These are phyloP conservation scores for Fusarium pilosicola DNA, from an alignment of 2,329 filamentous ascomycete species.

Conservation along the genomic window DNA sequence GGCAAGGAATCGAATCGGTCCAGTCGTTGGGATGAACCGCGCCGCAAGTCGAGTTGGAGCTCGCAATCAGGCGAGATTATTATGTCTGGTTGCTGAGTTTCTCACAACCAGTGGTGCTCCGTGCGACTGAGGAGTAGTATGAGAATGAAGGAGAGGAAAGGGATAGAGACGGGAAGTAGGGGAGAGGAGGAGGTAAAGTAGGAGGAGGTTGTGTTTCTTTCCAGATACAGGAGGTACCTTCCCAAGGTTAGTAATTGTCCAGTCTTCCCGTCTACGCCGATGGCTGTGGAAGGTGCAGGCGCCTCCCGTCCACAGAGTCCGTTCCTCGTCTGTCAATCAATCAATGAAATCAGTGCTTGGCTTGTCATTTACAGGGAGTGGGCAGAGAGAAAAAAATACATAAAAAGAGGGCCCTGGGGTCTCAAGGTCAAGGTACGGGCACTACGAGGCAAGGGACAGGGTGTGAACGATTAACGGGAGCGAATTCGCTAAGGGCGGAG, in stretches of 20 bases:
- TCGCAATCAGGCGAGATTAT: conserved; percentile 14
- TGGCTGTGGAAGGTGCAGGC: conserved; percentile 8
- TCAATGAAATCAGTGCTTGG: conserved; percentile 6
- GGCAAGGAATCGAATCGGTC: conserved; percentile 1
- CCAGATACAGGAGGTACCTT: conserved; percentile 15
- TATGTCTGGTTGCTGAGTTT: conserved; percentile 10
- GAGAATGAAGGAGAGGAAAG: neutral
- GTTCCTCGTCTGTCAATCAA: neutral
- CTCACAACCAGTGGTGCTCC: conserved; percentile 32
- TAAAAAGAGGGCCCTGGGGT: conserved; percentile 35
- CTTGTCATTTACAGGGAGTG: conserved; percentile 14
- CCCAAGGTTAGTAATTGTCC: conserved; percentile 32
- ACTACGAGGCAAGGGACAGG: conserved; percentile 7
- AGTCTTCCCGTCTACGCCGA: neutral
- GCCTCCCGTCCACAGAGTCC: conserved; percentile 8
- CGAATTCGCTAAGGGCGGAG: conserved; percentile 34
- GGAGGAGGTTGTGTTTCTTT: conserved; percentile 27
- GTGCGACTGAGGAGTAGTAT: conserved; percentile 11
- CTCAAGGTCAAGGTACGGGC: conserved; percentile 8
- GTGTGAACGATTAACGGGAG: conserved; percentile 33
- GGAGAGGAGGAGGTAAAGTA: conserved; percentile 16
- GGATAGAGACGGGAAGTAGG: conserved; percentile 2
- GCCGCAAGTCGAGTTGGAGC: conserved; percentile 22
- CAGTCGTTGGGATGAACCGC: neutral
- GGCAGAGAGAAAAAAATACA: conserved; percentile 1